A percentile compares a stretch with the other conserved stretches of the same genome.
Evolutionary conservation across 2,329 filamentous ascomycete species (phyloP).

Genomic region (Lasiodiplodia hormozganensis): DNA sequence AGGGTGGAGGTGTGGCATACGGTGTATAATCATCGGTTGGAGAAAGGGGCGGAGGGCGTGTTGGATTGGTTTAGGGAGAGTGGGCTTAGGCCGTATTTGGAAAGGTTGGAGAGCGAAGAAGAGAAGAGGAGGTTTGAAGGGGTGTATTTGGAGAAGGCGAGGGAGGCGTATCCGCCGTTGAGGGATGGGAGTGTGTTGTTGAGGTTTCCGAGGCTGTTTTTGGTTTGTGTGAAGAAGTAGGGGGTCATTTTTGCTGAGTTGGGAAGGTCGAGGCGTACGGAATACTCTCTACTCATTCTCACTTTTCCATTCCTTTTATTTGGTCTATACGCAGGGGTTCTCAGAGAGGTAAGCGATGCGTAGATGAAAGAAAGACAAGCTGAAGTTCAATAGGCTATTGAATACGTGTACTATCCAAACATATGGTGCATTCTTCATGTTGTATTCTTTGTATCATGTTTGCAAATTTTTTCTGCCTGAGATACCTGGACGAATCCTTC

Average conservation of each 20-base stretch:
- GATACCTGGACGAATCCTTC: too few species aligned
- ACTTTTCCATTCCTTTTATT: too few species aligned
- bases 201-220: constrained; percentile 63
- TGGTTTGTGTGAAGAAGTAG: constrained; percentile 46
- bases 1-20: constrained; percentile 63
- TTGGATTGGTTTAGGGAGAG: constrained; percentile 68
- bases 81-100: constrained; percentile 62
- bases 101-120: constrained; percentile 52
- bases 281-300: too few species aligned
- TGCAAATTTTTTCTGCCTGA: too few species aligned
- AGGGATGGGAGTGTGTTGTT: constrained; percentile 62
- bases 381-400: too few species aligned
- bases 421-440: too few species aligned
- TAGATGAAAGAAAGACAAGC: not conserved
- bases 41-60: constrained; percentile 48
- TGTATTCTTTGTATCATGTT: too few species aligned
- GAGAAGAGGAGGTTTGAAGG: constrained; percentile 52
- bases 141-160: constrained; percentile 56
- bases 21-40: constrained; percentile 60
- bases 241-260: not conserved
- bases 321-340: not conserved
- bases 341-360: not conserved
- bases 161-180: constrained; percentile 52
- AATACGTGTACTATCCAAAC: too few species aligned
- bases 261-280: too few species aligned